A percentile compares a stretch with the other conserved stretches of the same genome.
Conservation (phyloP, 257 asterid species). For the Petunia axillaris region DNA sequence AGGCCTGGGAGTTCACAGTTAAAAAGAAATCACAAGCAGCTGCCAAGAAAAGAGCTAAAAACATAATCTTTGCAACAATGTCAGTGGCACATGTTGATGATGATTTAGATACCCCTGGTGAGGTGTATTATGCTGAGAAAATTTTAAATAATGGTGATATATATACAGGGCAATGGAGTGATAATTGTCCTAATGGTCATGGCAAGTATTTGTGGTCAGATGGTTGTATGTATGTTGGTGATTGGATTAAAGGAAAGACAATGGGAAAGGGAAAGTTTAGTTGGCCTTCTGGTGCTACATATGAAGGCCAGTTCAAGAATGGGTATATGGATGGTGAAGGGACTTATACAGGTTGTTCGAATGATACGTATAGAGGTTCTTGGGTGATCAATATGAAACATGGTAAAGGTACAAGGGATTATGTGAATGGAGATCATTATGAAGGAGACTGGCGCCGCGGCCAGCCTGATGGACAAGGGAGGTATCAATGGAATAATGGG, state of each 20-base stretch:
- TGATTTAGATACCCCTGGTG: conserved; percentile 45
- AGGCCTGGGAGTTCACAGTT: conserved; percentile 70
- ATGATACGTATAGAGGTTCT: conserved; percentile 64
- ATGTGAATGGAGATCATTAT: conserved; percentile 72
- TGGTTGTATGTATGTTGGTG: conserved; percentile 90
- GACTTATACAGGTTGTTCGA: conserved; percentile 61
- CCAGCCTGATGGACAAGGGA: conserved; percentile 69
- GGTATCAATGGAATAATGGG: conserved; percentile 80
- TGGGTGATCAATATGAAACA: conserved; percentile 75
- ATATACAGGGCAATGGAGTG: conserved; percentile 80
- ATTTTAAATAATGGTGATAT: conserved; percentile 66
- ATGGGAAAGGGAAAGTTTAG: conserved; percentile 79
- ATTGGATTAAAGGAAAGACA: conserved; percentile 71
- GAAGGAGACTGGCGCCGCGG: conserved; percentile 77
- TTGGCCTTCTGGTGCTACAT: conserved; percentile 94
- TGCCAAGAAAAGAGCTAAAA: conserved; percentile 50
- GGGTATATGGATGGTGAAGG: conserved; percentile 91
- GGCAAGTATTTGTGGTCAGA: conserved; percentile 86
- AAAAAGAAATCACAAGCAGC: conserved; percentile 61
- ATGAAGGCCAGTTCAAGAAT: conserved; percentile 84
- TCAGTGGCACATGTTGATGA: conserved; percentile 95
- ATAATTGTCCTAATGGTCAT: conserved; percentile 61
- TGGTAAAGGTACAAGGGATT: conserved; percentile 66
- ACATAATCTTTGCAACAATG: conserved; percentile 63
- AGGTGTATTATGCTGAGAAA: conserved; percentile 59